phyloP scores from a whole-genome alignment of 2,329 filamentous ascomycete species.

The Ascochyta rabiei region DNA sequence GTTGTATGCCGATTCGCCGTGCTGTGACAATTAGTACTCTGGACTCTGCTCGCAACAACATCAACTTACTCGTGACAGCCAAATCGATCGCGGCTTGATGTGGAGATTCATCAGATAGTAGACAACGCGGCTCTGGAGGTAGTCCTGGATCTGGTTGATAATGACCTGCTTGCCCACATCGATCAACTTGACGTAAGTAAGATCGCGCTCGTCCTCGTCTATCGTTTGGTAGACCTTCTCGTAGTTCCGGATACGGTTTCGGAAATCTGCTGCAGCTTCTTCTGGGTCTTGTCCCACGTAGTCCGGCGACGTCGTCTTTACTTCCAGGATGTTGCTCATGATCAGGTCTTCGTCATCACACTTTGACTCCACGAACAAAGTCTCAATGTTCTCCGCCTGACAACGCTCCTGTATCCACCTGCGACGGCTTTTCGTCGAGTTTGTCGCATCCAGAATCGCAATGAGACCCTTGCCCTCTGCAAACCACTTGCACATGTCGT shows the following conservation, averaged over 20 bases:
- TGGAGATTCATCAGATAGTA: constrained; percentile 99
- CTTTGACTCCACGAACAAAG: constrained; percentile 94
- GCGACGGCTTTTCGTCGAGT: constrained; percentile 87
- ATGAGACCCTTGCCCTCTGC: constrained; percentile 76
- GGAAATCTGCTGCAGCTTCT: constrained; percentile 86
- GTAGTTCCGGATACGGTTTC: constrained; percentile 93
- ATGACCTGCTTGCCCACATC: constrained; percentile 95
- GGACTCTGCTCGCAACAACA: neutral
- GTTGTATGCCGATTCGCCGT: constrained; percentile 94
- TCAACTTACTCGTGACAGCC: constrained; percentile 83
- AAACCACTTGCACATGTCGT: constrained; percentile 96
- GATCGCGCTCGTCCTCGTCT: constrained; percentile 82
- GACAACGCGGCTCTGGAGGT: constrained; percentile 92
- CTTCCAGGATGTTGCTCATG: constrained; percentile 97
- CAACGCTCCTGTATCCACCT: constrained; percentile 90
- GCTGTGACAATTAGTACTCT: constrained; percentile 58
- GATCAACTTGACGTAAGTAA: constrained; percentile 97
- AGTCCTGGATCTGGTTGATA: constrained; percentile 97
- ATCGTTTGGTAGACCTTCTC: constrained; percentile 96
- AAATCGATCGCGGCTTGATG: constrained; percentile 94
- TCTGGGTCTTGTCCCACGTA: constrained; percentile 95
- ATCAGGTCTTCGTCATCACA: constrained; percentile 96
- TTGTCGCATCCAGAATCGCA: constrained; percentile 94
- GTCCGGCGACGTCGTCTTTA: constrained; percentile 95
- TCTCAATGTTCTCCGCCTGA: constrained; percentile 77